Conservation (phyloP, 306 rosid species). For the Chamaecrista fasciculata region DNA sequence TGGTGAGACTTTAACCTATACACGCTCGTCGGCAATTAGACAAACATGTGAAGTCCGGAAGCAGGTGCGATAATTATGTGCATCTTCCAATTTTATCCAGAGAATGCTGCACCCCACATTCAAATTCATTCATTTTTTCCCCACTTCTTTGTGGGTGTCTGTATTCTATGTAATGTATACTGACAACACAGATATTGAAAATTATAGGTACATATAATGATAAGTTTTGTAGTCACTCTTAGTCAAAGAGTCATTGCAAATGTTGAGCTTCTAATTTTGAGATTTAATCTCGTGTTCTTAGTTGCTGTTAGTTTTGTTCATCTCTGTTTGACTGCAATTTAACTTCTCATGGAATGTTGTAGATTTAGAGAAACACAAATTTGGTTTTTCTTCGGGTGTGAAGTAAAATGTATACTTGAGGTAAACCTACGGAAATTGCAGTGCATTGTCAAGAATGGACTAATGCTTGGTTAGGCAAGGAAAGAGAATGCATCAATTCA, state of each 20-base stretch:
- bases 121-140: slow-evolving; percentile 54
- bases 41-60: slow-evolving; percentile 26
- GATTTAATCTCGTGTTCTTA: background rate
- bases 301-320: background rate
- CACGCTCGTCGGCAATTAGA: slow-evolving; percentile 13
- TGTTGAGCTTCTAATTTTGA: slow-evolving; percentile 8
- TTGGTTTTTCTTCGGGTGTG: background rate
- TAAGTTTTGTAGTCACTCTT: background rate
- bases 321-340: background rate
- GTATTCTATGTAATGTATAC: slow-evolving; percentile 37
- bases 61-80: slow-evolving; percentile 18
- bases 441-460: background rate
- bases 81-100: slow-evolving; percentile 17
- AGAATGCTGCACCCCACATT: slow-evolving; percentile 29
- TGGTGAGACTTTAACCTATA: slow-evolving; percentile 16
- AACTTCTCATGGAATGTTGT: background rate
- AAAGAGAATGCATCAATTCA: background rate
- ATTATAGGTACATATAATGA: slow-evolving; percentile 25
- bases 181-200: slow-evolving; percentile 19
- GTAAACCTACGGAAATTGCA: background rate
- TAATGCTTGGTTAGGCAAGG: background rate
- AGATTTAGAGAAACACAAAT: background rate
- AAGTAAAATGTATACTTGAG: background rate
- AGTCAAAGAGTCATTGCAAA: background rate
- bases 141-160: slow-evolving; percentile 28